These are phyloP conservation scores for Kwoniella europaea DNA, from an alignment of 768 basidiomycete genomes.

Conservation along the genomic window DNA sequence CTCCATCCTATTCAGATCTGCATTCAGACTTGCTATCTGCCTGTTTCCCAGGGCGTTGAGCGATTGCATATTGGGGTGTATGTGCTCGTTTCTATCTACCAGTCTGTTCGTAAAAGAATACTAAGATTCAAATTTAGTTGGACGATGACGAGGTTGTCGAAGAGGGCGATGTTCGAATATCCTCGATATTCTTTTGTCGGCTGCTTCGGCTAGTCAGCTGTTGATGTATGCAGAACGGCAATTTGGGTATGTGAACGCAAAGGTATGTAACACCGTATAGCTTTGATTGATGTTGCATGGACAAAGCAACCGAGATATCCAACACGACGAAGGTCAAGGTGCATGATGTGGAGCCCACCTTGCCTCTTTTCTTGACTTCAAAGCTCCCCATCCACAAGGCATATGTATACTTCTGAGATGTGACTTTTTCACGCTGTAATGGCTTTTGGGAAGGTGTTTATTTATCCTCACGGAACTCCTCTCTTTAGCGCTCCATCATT, in stretches of 20 bases:
- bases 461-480: constrained; percentile 48
- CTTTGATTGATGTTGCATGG: neutral
- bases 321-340: neutral
- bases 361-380: neutral
- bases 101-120: too few relatives aligned
- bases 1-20: constrained; percentile 81
- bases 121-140: neutral
- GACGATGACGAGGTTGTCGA: too few relatives aligned
- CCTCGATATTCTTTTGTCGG: too few relatives aligned
- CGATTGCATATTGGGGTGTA: constrained; percentile 73
- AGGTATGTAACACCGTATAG: neutral
- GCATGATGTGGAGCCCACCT: constrained; percentile 8
- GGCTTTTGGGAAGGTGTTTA: constrained; percentile 53
- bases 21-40: constrained; percentile 84
- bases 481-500: constrained; percentile 51
- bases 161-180: too few relatives aligned
- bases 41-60: constrained; percentile 91
- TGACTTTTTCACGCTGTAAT: constrained; percentile 33
- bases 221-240: neutral
- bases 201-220: too few relatives aligned
- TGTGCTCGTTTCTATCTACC: too few relatives aligned
- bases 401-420: neutral
- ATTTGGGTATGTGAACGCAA: neutral
- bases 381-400: too few relatives aligned
- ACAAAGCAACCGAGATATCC: constrained; percentile 4